Base-by-base conservation (phyloP, 2,329 filamentous ascomycete species). In the Grosmannia huntii region DNA sequence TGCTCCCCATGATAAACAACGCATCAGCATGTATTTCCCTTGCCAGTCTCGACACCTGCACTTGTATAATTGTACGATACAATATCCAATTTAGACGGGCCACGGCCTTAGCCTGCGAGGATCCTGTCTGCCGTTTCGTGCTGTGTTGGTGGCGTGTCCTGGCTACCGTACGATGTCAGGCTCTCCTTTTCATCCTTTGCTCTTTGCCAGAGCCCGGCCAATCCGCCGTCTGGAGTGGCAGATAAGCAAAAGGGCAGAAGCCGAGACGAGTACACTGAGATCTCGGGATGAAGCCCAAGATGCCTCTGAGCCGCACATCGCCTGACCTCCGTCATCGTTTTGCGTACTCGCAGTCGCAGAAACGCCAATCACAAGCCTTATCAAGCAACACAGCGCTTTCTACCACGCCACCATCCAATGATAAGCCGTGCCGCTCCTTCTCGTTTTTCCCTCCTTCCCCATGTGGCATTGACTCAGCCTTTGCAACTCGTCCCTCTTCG, bases 51-150 rank as follows among this genome's bases (percentile, higher is more conserved):
- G 48, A 50, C 66, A 58, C 55, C 51, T 63, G 65, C 64, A 69
- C 70, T 78, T 55, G 53, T 76, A 76, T 73, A 75, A 73, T 72
- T 78, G 76, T 79, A 78, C 73, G 38, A 55, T 55, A 46, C 25
- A 76, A 75, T 78, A 78, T 59, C 54, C 72, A 69, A 73, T 71
- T 77, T 77, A 77, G 75, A 78, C 69, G 72, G 60, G 57, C 59
- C 33, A 55, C 53, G 57, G 31, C 28, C 51, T 49, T 49, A 21
- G 41, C 41, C 19, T 44, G 41, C 41, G 19, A n/a, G 41, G 41
- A n/a, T 19, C 16, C 6, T 44, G 16, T 44, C 38, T 41, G 23
- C 31, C 54, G 54, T 33, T 21, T 16, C 38, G 5, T 25, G 28
- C 27, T 25, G 25, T 51, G 23, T 12, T 51, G 23, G 23, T 51